A percentile compares a stretch with the other conserved stretches of the same genome.
phyloP scores from a whole-genome alignment of 2,329 filamentous ascomycete genomes.

The Daldinia eschscholtzii region DNA sequence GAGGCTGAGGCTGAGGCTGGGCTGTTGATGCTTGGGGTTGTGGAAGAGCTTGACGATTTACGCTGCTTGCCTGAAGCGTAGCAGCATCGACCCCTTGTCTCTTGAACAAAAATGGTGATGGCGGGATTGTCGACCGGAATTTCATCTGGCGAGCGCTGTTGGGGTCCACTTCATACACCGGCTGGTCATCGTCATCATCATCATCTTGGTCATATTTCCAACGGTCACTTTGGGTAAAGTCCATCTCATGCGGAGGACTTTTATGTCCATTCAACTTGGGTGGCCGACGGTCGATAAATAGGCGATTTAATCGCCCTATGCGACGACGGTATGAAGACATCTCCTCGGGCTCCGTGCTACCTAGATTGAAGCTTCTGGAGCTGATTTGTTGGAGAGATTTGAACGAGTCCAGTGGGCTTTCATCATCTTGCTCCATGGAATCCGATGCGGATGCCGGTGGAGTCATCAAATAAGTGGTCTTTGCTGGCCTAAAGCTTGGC shows the following conservation, averaged over 20 bases:
- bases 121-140: constrained; percentile 70
- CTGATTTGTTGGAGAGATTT: constrained; percentile 50
- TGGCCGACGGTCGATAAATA: constrained; percentile 89
- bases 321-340: constrained; percentile 83
- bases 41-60: constrained; percentile 46
- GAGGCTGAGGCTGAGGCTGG: constrained; percentile 32
- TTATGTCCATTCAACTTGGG: constrained; percentile 57
- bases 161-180: constrained; percentile 81
- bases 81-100: constrained; percentile 54
- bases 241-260: constrained; percentile 51
- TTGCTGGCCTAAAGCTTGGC: constrained; percentile 76
- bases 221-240: constrained; percentile 66
- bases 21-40: constrained; percentile 36
- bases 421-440: constrained; percentile 64
- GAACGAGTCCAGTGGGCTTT: constrained; percentile 50
- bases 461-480: constrained; percentile 77
- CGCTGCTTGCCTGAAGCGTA: constrained; percentile 41
- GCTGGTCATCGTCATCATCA: constrained; percentile 74
- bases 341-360: constrained; percentile 56
- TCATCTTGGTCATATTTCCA: constrained; percentile 93
- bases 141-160: constrained; percentile 70
- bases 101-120: constrained; percentile 59
- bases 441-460: constrained; percentile 70
- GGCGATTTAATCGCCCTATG: constrained; percentile 83
- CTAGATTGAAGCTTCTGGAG: constrained; percentile 58